These are phyloP conservation scores for Byssothecium circinans DNA, from an alignment of 2,329 filamentous ascomycete genomes.

Conservation along the genomic window DNA sequence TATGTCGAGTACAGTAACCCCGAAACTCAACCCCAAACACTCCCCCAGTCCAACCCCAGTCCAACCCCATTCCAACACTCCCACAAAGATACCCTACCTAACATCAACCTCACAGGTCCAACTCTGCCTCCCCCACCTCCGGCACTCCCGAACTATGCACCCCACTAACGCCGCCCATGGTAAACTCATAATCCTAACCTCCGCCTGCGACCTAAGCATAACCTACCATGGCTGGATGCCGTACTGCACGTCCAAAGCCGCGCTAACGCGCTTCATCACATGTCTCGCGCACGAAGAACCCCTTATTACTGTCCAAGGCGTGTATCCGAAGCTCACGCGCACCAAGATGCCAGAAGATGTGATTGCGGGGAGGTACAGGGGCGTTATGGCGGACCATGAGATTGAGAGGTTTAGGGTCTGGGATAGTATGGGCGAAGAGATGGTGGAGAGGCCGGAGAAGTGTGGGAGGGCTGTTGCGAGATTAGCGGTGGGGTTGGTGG, in stretches of 20 bases:
- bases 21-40: no score
- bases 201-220: conserved; percentile 24
- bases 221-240: conserved; percentile 28
- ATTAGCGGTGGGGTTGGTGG: conserved; percentile 24
- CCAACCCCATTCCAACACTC: no score
- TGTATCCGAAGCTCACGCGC: conserved; percentile 30
- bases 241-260: conserved; percentile 30
- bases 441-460: conserved; percentile 26
- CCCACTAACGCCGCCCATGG: conserved; percentile 22
- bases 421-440: conserved; percentile 27
- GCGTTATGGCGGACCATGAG: conserved; percentile 31
- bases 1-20: no score
- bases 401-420: conserved; percentile 28
- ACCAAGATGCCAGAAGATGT: conserved; percentile 29
- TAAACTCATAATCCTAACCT: conserved; percentile 23
- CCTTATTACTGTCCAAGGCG: conserved; percentile 23
- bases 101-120: conserved; percentile 13
- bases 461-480: conserved; percentile 28
- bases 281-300: conserved; percentile 30
- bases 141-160: conserved; percentile 12
- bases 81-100: no score
- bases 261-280: conserved; percentile 26
- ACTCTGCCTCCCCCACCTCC: conserved; percentile 22
- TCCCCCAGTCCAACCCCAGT: no score
- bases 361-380: conserved; percentile 21